phyloP scores from a whole-genome alignment of 2,329 filamentous ascomycete genomes.

The Tolypocladium paradoxum region DNA sequence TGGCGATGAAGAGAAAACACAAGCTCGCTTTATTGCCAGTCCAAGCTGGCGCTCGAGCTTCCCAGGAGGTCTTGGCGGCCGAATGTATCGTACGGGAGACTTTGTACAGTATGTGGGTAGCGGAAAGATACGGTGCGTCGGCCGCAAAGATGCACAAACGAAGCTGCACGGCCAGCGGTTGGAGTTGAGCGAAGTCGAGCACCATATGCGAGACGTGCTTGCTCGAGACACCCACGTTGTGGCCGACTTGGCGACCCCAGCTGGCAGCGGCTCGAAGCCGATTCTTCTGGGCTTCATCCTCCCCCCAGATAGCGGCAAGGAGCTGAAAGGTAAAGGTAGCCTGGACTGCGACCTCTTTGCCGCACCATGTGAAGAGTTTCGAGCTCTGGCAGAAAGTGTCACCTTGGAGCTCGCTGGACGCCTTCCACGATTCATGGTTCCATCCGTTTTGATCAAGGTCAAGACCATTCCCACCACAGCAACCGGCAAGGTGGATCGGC shows the following conservation, averaged over 20 bases:
- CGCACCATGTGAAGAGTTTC: background rate
- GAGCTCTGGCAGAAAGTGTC: background rate
- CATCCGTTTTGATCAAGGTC: constrained; percentile 6
- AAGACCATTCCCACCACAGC: constrained; percentile 5
- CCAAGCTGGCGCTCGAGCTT: constrained; percentile 27
- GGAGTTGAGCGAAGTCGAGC: constrained; percentile 4
- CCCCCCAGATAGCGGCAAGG: background rate
- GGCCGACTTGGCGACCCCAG: background rate
- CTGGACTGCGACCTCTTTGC: background rate
- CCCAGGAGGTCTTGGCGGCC: background rate
- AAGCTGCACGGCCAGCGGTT: constrained; percentile 3
- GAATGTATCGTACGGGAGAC: constrained; percentile 2
- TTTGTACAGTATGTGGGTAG: constrained; percentile 1
- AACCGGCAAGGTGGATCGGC: constrained; percentile 12
- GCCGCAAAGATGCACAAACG: constrained; percentile 1
- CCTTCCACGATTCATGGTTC: constrained; percentile 14
- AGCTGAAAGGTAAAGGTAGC: background rate
- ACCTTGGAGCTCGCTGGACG: background rate
- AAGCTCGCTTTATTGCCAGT: constrained; percentile 19
- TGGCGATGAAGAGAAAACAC: constrained; percentile 22
- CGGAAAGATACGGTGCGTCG: constrained; percentile 1
- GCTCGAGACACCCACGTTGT: background rate
- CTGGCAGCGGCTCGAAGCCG: background rate
- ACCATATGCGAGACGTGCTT: background rate
- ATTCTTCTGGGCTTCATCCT: constrained; percentile 1